Conservation (phyloP, 306 rosid species). For the Sesbania bispinosa region DNA sequence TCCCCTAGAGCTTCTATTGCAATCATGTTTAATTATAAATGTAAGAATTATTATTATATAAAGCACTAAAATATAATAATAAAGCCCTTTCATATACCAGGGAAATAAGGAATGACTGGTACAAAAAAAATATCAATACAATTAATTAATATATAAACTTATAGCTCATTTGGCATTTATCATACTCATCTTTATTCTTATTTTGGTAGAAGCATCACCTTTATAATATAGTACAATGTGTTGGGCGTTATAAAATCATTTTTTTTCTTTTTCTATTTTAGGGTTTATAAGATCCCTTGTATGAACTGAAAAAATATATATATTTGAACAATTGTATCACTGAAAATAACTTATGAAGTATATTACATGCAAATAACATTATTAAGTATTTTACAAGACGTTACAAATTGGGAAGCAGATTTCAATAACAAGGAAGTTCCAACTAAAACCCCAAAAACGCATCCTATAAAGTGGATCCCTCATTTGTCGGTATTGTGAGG, state of each 20-base stretch:
- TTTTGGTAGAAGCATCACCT: neutral
- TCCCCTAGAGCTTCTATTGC: no score
- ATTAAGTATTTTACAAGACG: neutral
- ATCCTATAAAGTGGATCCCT: slow-evolving; percentile 33
- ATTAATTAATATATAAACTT: neutral
- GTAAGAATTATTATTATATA: neutral
- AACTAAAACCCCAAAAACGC: slow-evolving; percentile 23
- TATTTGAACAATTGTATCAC: neutral
- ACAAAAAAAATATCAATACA: neutral
- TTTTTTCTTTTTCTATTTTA: neutral
- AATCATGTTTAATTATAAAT: no score
- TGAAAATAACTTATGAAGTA: neutral
- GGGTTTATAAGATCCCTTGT: neutral
- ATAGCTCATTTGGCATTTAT: neutral
- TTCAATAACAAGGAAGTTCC: neutral
- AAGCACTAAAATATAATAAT: neutral
- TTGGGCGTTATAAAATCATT: neutral
- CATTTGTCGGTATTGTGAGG: slow-evolving; percentile 31
- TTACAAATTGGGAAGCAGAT: slow-evolving; percentile 12
- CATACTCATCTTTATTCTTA: neutral
- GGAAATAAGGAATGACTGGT: neutral
- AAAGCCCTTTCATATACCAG: neutral
- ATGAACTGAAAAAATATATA: neutral
- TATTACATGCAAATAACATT: neutral
- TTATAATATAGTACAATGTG: neutral